Percentiles rank a stretch among this genome's conserved stretches.
Conservation (phyloP, 139 green algal genomes). For the Tetraselmis striata region DNA sequence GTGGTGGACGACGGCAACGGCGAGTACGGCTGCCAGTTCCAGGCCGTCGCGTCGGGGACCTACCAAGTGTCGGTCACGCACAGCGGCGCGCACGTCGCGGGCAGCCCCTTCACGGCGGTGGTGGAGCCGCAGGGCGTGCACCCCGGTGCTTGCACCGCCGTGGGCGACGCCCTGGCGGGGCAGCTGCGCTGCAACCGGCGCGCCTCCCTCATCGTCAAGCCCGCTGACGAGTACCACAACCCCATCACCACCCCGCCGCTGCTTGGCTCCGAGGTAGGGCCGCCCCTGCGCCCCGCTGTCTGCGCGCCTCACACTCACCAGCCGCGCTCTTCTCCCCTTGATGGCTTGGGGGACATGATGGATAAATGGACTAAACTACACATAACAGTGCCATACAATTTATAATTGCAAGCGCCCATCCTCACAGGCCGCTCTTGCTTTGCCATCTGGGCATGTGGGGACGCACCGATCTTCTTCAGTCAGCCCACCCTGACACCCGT, state of each 20-base stretch:
- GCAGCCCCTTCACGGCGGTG: slow-evolving; percentile 19
- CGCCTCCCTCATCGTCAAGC: slow-evolving; percentile 10
- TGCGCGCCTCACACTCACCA: too few relatives aligned
- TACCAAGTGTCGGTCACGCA: slow-evolving; percentile 16
- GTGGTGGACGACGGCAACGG: slow-evolving; percentile 19
- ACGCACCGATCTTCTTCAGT: too few relatives aligned
- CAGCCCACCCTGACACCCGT: too few relatives aligned
- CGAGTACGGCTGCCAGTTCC: slow-evolving; percentile 17
- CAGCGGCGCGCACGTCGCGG: slow-evolving; percentile 16
- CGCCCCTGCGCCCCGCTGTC: too few relatives aligned
- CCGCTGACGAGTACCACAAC: slow-evolving; percentile 17
- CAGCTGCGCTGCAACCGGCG: background rate
- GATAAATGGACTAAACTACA: too few relatives aligned
- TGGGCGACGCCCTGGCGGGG: background rate
- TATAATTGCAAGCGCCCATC: too few relatives aligned
- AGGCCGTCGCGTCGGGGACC: slow-evolving; percentile 7
- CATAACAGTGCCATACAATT: too few relatives aligned
- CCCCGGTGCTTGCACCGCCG: background rate
- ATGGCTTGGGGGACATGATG: too few relatives aligned
- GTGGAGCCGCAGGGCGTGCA: background rate
- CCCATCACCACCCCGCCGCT: background rate
- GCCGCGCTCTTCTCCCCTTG: too few relatives aligned
- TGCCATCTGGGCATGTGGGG: too few relatives aligned
- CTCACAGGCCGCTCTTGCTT: too few relatives aligned
- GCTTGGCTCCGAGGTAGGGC: slow-evolving; percentile 2